Base-by-base conservation (phyloP, 352 stramenopile species). In the Elongisporangium prolatum region DNA sequence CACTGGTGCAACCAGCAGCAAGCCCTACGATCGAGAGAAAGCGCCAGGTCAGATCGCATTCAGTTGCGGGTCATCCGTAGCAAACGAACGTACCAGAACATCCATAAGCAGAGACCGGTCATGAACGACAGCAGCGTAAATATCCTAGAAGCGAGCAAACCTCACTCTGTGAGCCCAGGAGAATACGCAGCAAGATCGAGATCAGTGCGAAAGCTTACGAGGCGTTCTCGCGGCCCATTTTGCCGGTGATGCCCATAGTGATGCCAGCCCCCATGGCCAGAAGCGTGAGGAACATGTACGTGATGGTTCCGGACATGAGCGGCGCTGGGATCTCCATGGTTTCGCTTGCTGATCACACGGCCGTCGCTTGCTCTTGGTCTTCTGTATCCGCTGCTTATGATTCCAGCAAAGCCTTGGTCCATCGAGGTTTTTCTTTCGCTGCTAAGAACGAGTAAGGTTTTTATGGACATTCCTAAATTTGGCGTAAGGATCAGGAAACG, bases 1-100 rank as follows among this genome's bases (percentile, higher is more conserved):
- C 86, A 95, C 75, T 95, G 86, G 69, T 95, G 86, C 59, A 95
- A 59, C 86, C 86, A 95, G 79, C 81, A 92, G 64, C 86, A 95
- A n/a, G 84, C 86, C 83, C 83, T 93, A 44, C 47, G 56, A 44
- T 44, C 0, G 34, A n/a, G 10, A 17, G 34, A 44, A 44, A 44
- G 34, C 11, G n/a, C 34, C 34, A 4, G 9, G 48, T 25, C 20
- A 25, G 20, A 52, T 52, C 48, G n/a, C n/a, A n/a, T n/a, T n/a
- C n/a, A n/a, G n/a, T 49, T 59, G 8, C 28, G 1, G 13, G 9
- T 38, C 28, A 38, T 38, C 34, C 9, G 28, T 10, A 37, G 50
- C n/a, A n/a, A 34, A 7, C 25, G 61, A 48, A 58, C 71, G 70
- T 65, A 91, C 86, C 86, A 95, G 68, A 95, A 93, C 70, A 95